Evolutionary conservation across 129 eudicot species (phyloP).

Genomic region (Cynara cardunculus): DNA sequence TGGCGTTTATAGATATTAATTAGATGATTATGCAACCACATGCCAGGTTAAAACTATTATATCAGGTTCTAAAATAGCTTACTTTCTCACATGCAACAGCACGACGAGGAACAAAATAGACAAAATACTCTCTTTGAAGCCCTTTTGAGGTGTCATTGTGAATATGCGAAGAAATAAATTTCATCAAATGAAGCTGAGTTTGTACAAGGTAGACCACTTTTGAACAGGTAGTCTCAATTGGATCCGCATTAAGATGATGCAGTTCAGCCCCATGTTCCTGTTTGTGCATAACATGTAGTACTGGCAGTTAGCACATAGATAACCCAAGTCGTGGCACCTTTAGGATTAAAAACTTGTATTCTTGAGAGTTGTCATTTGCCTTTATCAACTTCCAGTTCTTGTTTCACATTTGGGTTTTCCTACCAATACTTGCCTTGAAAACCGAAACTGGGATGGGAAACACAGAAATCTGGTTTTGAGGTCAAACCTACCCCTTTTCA

Average conservation of each 20-base stretch:
- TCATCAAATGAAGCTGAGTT: slow-evolving; percentile 76
- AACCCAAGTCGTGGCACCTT: neutral
- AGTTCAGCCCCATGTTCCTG: slow-evolving; percentile 98
- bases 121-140: slow-evolving; percentile 80
- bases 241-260: slow-evolving; percentile 75
- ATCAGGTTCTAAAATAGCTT: slow-evolving; percentile 19
- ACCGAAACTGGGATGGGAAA: neutral
- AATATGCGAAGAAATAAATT: slow-evolving; percentile 66
- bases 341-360: neutral
- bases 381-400: neutral
- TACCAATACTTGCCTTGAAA: neutral
- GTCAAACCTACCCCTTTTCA: neutral
- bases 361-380: neutral
- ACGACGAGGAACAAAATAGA: slow-evolving; percentile 97
- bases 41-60: neutral
- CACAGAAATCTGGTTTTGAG: neutral
- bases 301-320: slow-evolving; percentile 12
- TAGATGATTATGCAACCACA: neutral
- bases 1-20: neutral
- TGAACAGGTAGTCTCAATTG: slow-evolving; percentile 65
- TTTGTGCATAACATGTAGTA: slow-evolving; percentile 21
- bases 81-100: slow-evolving; percentile 94
- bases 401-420: neutral
- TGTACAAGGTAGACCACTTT: slow-evolving; percentile 94
- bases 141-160: slow-evolving; percentile 79